Base-by-base conservation (phyloP, 1,139 yeast species). In the Candida dubliniensis region DNA sequence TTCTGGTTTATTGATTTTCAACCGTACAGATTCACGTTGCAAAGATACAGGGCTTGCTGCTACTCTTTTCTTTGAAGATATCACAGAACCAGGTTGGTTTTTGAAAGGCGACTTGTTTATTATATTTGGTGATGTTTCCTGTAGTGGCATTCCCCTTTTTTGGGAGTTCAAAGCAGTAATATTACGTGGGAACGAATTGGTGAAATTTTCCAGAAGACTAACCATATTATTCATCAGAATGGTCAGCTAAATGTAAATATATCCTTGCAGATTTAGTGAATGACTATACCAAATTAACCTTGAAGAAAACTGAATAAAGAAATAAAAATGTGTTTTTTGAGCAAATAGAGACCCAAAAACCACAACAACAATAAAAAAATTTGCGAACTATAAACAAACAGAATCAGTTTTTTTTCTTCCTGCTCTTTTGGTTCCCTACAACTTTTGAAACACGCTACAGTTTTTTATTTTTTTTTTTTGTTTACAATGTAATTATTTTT, bases 21-120 rank as follows among this genome's bases (percentile, higher is more conserved):
- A 35, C 12, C 41, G 36, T 15, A 38, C 42, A 34, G 31, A 34
- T 34, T 31, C 33, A 25, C 11, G 34, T 24, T 32, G 12, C 11
- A 36, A n/a, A 4, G 44, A 26, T 9, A 41, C 38, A 26, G 49
- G 45, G 23, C 46, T 32, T 23, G 36, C 41, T 2, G 47, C 36
- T 13, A 34, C 35, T 29, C 44, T 41, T 15, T 43, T 43, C 13
- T 41, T 41, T 11, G 31, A 31, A 4, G 24, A 12, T 29, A 11
- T 29, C 24, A 35, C 15, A 3, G 65, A 65, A 2, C 64, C 58
- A 6, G 59, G 44, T 12, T 64, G 60, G 60, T 43, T 64, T 48
- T 18, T 14, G 7, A 26, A 13, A 1, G 40, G 41, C 34, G 42
- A 40, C 38, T 26, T 30, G 13, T 39, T 39, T 35, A 39, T 36